Percentiles rank a stretch among this genome's conserved stretches.
Conservation (phyloP, 2,329 filamentous ascomycete genomes). For the Leptographium lundbergii region DNA sequence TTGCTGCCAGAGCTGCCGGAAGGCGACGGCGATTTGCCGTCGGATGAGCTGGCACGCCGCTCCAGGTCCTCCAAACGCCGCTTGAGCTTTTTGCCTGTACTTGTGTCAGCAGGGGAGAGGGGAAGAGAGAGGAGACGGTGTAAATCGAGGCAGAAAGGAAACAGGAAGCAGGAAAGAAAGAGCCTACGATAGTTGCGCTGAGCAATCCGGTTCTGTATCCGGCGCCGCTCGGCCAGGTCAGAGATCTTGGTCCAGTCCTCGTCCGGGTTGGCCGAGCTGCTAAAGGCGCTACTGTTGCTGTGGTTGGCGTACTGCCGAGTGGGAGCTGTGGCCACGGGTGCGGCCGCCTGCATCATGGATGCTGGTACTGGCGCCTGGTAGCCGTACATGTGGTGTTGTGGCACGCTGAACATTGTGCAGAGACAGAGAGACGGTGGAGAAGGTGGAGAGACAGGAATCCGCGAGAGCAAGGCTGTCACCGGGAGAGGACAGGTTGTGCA, state of each 20-base stretch:
- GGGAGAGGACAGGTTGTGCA: not conserved
- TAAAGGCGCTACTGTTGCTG: slow-evolving; percentile 87
- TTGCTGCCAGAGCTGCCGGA: not conserved
- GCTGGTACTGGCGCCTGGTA: slow-evolving; percentile 23
- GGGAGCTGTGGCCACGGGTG: slow-evolving; percentile 20
- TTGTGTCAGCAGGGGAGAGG: not conserved
- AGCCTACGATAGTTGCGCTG: slow-evolving; percentile 88
- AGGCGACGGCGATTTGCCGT: slow-evolving; percentile 18
- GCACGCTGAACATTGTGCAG: slow-evolving; percentile 28
- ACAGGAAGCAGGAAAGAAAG: not conserved
- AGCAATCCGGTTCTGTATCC: slow-evolving; percentile 95
- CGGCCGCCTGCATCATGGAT: slow-evolving; percentile 1
- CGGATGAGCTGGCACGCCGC: slow-evolving; percentile 50
- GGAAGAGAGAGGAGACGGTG: not conserved
- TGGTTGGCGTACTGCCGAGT: slow-evolving; percentile 59
- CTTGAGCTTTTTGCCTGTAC: slow-evolving; percentile 80
- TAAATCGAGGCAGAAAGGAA: not conserved
- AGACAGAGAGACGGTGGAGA: not conserved
- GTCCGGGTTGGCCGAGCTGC: slow-evolving; percentile 84
- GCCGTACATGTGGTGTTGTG: slow-evolving; percentile 26
- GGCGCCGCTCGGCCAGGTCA: slow-evolving; percentile 81
- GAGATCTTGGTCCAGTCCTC: slow-evolving; percentile 99
- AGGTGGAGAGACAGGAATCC: not conserved
- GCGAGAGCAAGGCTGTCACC: too few species aligned
- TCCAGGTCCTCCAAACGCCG: slow-evolving; percentile 76